Base-by-base conservation (phyloP, 2,329 filamentous ascomycete species). In the Clarireedia hainanense region DNA sequence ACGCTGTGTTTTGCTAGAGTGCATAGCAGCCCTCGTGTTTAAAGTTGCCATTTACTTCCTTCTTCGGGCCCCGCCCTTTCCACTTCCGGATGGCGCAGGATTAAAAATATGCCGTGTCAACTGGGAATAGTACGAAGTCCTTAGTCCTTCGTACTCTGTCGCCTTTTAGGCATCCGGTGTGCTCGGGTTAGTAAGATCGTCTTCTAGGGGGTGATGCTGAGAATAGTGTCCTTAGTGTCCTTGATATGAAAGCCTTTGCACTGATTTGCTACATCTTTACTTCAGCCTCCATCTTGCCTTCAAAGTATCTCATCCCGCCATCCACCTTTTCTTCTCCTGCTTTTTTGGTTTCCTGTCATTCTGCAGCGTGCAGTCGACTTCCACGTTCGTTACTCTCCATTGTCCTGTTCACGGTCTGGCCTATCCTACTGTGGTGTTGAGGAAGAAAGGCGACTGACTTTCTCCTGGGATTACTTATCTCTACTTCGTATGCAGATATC, bases 311-410 rank as follows among this genome's bases (percentile, higher is more conserved):
- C 36, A 50, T 50, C 49, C 24, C 24, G 14, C 20, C 37, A 50
- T 43, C 36, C 24, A 50, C 27, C 36, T 26, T 45, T 45, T 50
- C 30, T 24, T 24, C 26, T 47, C 20, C n/a, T 26, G 43, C 49
- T 37, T 26, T 24, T 49, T 43, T 24, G 24, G 4, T 43, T 43
- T 43, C 20, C n/a, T 14, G 52, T 55, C 52, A 50, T 34, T 50
- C 52, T 50, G 52, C 52, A 50, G 34, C 40, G 42, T 50, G 52
- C 52, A 30, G 37, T 55, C 37, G 52, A 55, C 52, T 50, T n/a
- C n/a, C 47, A 55, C 52, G 47, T 17, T 55, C 52, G 52, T 55
- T 55, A 55, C 27, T 50, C 42, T 26, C 4, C 12, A 50, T 30
- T 10, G 17, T 50, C 37, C 42, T 50, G 26, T 37, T 17, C 17